These are phyloP conservation scores for Dendrocalamus sinicus DNA, from an alignment of 176 grass and related monocot genomes.

Conservation along the genomic window DNA sequence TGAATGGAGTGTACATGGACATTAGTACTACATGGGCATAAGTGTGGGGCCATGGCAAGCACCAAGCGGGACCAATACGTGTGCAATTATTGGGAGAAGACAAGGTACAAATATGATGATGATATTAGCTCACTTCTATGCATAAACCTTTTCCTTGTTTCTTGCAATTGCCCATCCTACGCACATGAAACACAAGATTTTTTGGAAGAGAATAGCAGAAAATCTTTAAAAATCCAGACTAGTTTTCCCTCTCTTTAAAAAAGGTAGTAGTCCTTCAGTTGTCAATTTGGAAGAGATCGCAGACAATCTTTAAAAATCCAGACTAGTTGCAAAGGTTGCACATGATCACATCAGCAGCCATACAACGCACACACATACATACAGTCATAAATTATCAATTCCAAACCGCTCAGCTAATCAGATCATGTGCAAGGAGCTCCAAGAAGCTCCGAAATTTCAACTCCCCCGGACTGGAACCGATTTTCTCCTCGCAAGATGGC, in stretches of 20 bases:
- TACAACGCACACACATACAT: not conserved
- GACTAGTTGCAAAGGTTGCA: constrained; percentile 10
- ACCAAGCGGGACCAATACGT: constrained; percentile 45
- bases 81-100: constrained; percentile 43
- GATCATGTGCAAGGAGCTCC: constrained; percentile 30
- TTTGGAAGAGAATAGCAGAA: not conserved
- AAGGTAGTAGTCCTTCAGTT: not conserved
- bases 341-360: constrained; percentile 33
- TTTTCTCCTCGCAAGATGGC: not conserved
- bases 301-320: constrained; percentile 24
- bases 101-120: constrained; percentile 6
- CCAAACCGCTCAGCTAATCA: not conserved
- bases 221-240: no score
- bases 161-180: constrained; percentile 12
- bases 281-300: constrained; percentile 37
- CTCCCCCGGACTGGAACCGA: not conserved
- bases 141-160: not conserved
- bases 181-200: constrained; percentile 1
- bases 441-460: constrained; percentile 27
- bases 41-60: constrained; percentile 15
- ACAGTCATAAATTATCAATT: constrained; percentile 23
- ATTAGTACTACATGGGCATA: constrained; percentile 28
- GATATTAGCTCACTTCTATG: not conserved
- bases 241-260: not conserved
- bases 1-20: constrained; percentile 32